A percentile compares a stretch with the other conserved stretches of the same genome.
Conservation (phyloP, 345 rosid species). For the sweet orange (Citrus sinensis) region DVS_A1.0 CM039164.1:3901001-3901500, state of each 20-base stretch:
- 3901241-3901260: slow-evolving; percentile 2
- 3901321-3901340: neutral
- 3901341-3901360: neutral
- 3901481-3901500: neutral
- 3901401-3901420: neutral
- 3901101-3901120: slow-evolving; percentile 1
- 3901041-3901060: neutral
- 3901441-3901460: neutral
- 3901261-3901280: slow-evolving; percentile 4
- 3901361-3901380: neutral
- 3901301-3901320: slow-evolving; percentile 1
- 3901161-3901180: slow-evolving; percentile 5
- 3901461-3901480: neutral
- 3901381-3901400: neutral
- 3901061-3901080: slow-evolving; percentile 10
- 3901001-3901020: slow-evolving; percentile 10
- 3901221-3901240: neutral
- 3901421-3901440: neutral
- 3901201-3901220: neutral
- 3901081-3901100: neutral
- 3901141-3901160: neutral
- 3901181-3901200: neutral
- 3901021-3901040: slow-evolving; percentile 5
- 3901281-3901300: neutral
- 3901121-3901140: neutral